Percentiles rank a stretch among this genome's conserved stretches.
These are phyloP conservation scores for Sclerotinia nivalis DNA, from an alignment of 2,329 filamentous ascomycete species.

Conservation along the genomic window DNA sequence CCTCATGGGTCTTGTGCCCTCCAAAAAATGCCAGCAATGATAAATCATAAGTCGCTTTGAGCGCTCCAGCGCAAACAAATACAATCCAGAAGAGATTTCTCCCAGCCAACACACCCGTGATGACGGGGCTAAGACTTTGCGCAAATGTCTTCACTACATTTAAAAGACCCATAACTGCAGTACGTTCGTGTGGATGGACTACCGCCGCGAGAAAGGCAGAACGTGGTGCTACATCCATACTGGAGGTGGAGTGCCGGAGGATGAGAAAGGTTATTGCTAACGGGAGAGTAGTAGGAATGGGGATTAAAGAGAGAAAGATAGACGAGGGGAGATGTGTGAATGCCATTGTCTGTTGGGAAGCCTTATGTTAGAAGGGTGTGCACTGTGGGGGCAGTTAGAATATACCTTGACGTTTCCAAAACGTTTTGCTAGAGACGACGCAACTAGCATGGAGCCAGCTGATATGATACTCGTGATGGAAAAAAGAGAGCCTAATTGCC, in stretches of 20 bases:
- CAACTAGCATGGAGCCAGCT: slow-evolving; percentile 53
- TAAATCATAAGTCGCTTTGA: slow-evolving; percentile 64
- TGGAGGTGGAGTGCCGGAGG: slow-evolving; percentile 61
- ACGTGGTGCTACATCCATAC: slow-evolving; percentile 71
- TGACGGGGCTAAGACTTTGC: slow-evolving; percentile 61
- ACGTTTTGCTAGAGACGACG: slow-evolving; percentile 55
- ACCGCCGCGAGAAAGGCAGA: slow-evolving; percentile 68
- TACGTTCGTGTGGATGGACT: slow-evolving; percentile 64
- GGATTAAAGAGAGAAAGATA: slow-evolving; percentile 63
- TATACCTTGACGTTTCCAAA: slow-evolving; percentile 63
- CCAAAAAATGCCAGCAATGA: slow-evolving; percentile 54
- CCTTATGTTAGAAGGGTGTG: not conserved
- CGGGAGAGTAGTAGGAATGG: slow-evolving; percentile 53
- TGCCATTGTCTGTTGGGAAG: slow-evolving; percentile 62
- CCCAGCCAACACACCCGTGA: slow-evolving; percentile 64
- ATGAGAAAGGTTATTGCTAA: slow-evolving; percentile 61
- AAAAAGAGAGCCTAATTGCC: slow-evolving; percentile 55
- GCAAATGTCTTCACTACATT: slow-evolving; percentile 68
- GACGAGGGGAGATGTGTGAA: slow-evolving; percentile 72
- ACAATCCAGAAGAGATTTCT: slow-evolving; percentile 59
- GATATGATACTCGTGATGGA: slow-evolving; percentile 55
- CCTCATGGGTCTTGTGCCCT: slow-evolving; percentile 39
- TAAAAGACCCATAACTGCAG: slow-evolving; percentile 68
- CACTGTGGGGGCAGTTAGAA: slow-evolving; percentile 33
- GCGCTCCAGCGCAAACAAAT: slow-evolving; percentile 61